Evolutionary conservation across 495 filamentous ascomycete species (phyloP).

Genomic region (Glutinoglossum americanum): DNA sequence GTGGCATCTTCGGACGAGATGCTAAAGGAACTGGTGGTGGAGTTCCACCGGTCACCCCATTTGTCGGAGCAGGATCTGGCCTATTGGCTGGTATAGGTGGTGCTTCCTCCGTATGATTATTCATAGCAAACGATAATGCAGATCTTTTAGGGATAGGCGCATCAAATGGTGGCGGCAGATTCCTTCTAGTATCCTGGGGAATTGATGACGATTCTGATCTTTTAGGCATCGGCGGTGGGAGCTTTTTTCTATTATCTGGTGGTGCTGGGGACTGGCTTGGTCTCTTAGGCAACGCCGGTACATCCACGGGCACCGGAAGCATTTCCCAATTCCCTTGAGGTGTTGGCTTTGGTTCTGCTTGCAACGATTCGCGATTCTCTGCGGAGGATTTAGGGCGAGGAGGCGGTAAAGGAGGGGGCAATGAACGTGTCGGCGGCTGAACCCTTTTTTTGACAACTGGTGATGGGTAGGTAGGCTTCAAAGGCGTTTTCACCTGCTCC

Average conservation of each 20-base stretch:
- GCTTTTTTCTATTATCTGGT: background rate
- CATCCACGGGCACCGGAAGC: background rate
- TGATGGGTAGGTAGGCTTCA: background rate
- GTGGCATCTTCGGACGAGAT: slow-evolving; percentile 29
- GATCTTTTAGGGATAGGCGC: slow-evolving; percentile 6
- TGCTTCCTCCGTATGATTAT: slow-evolving; percentile 13
- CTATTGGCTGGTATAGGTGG: slow-evolving; percentile 13
- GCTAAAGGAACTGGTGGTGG: slow-evolving; percentile 35
- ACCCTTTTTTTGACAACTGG: background rate
- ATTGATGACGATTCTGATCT: background rate
- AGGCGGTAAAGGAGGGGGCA: background rate
- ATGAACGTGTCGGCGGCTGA: background rate
- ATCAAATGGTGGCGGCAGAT: background rate
- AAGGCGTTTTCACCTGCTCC: no score
- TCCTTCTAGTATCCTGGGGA: background rate
- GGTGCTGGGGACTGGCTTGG: background rate
- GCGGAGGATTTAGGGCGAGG: background rate
- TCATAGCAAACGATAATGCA: slow-evolving; percentile 18
- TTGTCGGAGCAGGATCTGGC: slow-evolving; percentile 1
- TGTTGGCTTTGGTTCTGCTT: background rate
- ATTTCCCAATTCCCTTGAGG: background rate
- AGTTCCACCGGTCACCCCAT: slow-evolving; percentile 7
- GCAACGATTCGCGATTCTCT: background rate
- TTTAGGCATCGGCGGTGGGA: slow-evolving; percentile 6
- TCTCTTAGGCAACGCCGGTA: background rate